phyloP scores from a whole-genome alignment of 2,329 filamentous ascomycete genomes.

The Endothia cerciana region DNA sequence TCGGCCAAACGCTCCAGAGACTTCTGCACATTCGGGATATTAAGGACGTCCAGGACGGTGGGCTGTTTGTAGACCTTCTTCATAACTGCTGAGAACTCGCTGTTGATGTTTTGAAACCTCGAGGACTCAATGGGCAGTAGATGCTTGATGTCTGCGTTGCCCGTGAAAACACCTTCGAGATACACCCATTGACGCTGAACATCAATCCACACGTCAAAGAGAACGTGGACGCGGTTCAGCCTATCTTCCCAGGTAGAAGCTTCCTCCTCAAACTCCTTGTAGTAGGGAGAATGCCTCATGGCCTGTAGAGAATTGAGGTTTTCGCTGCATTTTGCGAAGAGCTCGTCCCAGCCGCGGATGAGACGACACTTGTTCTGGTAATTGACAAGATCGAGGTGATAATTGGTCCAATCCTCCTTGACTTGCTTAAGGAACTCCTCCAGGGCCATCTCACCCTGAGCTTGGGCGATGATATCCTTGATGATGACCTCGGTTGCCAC shows the following conservation, averaged over 20 bases:
- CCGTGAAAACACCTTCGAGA: slow-evolving; percentile 96
- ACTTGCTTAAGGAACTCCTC: slow-evolving; percentile 98
- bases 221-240: slow-evolving; percentile 92
- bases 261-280: slow-evolving; percentile 99
- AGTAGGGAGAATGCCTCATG: slow-evolving; percentile 99
- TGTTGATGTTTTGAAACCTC: slow-evolving; percentile 98
- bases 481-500: slow-evolving; percentile 85
- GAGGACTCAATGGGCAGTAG: slow-evolving; percentile 94
- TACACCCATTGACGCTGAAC: slow-evolving; percentile 99
- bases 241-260: slow-evolving; percentile 97
- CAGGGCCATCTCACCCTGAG: slow-evolving; percentile 95
- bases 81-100: slow-evolving; percentile 98
- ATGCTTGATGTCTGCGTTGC: slow-evolving; percentile 98
- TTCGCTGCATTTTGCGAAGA: slow-evolving; percentile 98
- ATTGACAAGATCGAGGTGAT: slow-evolving; percentile 89
- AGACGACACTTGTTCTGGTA: slow-evolving; percentile 98
- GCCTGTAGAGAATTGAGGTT: slow-evolving; percentile 96
- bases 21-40: slow-evolving; percentile 94
- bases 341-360: slow-evolving; percentile 96
- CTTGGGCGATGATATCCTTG: slow-evolving; percentile 90
- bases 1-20: slow-evolving; percentile 95
- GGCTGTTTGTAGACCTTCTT: slow-evolving; percentile 98
- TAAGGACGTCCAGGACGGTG: slow-evolving; percentile 92
- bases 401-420: slow-evolving; percentile 95
- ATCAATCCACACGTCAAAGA: slow-evolving; percentile 99